Evolutionary conservation across 306 rosid species (phyloP), one percentile per base, ranked within the genome.

Genomic region (Oemleria cerasiformis): DNA sequence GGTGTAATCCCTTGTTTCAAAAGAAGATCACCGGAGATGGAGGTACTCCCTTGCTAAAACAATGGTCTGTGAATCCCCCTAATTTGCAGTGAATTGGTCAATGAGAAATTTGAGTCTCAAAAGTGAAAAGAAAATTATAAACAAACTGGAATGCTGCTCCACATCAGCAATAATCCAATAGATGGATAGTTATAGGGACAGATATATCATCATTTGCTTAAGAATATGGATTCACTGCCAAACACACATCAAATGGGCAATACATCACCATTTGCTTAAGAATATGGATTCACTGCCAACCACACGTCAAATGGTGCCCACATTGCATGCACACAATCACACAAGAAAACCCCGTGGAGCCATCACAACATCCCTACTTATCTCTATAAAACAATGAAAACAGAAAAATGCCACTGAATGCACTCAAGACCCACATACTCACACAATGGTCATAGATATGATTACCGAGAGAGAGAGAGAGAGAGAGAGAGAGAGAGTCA

Each of bases 401-500:
- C 40, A 14, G 10, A 56, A 23, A 38, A 20, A 2, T 21, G 53
- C 64, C 5, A 41, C 64, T 15, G 17, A 23, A 40, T 2, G 63
- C 63, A 58, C 19, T 15, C 14, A 5, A 12, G 65, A 60, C 38
- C 13, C 19, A 58, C 36, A 55, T 55, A 14, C 39, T 23, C 63
- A 57, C 23, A 60, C 45, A 38, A 43, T 41, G 47, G 13, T 53
- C 30, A 58, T 13, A 17, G 9, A 48, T 40, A 38, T 23, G 56
- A 4, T 42, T 1, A 7, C 53, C 16, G 65, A n/a, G 63, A 16
- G 34, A 16, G 43, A 13, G 64, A 72, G 75, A 60, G 10, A 63
- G 49, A 10, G 62, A 21, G 36, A 75, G 59, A 58, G 55, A 55
- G 79, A 54, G 62, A 62, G 79, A 78, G 74, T 43, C 90, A 30